These are phyloP conservation scores for Pilatotrama ljubarskyi DNA, from an alignment of 768 basidiomycete species.

Conservation along the genomic window DNA sequence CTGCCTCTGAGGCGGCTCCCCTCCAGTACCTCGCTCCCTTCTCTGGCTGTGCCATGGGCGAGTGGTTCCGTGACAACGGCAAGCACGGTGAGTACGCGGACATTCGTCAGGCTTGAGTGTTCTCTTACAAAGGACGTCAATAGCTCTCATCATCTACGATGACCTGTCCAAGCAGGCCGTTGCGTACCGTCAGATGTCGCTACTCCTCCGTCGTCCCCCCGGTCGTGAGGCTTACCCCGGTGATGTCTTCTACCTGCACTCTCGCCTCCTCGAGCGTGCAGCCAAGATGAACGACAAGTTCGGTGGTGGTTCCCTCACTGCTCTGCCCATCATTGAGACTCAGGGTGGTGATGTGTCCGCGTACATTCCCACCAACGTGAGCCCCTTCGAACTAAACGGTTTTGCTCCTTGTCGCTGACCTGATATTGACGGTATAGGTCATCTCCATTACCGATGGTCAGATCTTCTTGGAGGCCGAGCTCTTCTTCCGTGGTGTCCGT, in stretches of 20 bases:
- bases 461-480: slow-evolving; percentile 99
- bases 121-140: neutral
- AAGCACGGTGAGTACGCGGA: slow-evolving; percentile 75
- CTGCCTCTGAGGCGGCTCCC: slow-evolving; percentile 98
- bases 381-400: slow-evolving; percentile 27
- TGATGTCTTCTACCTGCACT: slow-evolving; percentile 99
- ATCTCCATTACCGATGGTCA: slow-evolving; percentile 99
- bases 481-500: slow-evolving; percentile 99
- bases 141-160: slow-evolving; percentile 97
- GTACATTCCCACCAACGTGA: slow-evolving; percentile 92
- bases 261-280: slow-evolving; percentile 98
- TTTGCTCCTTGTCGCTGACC: neutral
- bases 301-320: slow-evolving; percentile 98
- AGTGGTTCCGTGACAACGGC: slow-evolving; percentile 99
- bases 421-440: slow-evolving; percentile 52
- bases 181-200: slow-evolving; percentile 99
- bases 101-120: neutral
- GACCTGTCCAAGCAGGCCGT: slow-evolving; percentile 99
- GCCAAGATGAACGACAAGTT: slow-evolving; percentile 99
- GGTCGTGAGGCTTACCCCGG: slow-evolving; percentile 99
- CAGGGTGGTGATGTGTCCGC: slow-evolving; percentile 99
- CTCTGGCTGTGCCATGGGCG: slow-evolving; percentile 99
- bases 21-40: slow-evolving; percentile 99
- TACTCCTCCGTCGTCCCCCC: slow-evolving; percentile 98
- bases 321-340: slow-evolving; percentile 99